Percentiles rank a stretch among this genome's conserved stretches.
These are phyloP conservation scores for Geotrichum candidum DNA, from an alignment of 1,139 yeast genomes.

Conservation along the genomic window DNA sequence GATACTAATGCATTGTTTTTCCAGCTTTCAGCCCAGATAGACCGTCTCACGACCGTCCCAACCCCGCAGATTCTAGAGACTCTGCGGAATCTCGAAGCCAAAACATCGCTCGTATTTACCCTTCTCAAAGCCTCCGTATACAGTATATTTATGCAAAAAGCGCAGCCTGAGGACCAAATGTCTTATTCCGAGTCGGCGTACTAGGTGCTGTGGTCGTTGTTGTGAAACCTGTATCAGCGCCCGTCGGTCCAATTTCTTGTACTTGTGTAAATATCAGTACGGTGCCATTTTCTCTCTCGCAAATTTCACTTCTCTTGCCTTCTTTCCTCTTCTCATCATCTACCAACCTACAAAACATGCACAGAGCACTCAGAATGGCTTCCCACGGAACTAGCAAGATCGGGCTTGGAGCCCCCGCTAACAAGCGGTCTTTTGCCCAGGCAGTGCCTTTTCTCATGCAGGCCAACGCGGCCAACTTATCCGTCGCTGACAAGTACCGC, in stretches of 20 bases:
- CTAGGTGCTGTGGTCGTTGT: not conserved
- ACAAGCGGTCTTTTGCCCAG: constrained; percentile 8
- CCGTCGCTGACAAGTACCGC: constrained; percentile 30
- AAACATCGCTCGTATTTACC: constrained; percentile 53
- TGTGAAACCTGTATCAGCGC: not conserved
- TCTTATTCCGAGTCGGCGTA: constrained; percentile 8
- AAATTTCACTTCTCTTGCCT: not conserved
- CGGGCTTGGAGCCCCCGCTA: constrained; percentile 7
- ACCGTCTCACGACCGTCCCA: constrained; percentile 27
- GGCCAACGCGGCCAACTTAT: constrained; percentile 13
- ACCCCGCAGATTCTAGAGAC: constrained; percentile 42
- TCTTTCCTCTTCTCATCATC: not conserved
- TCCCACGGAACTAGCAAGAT: constrained; percentile 6
- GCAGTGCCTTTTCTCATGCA: constrained; percentile 10
- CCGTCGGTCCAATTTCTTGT: not conserved
- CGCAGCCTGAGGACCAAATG: constrained; percentile 25
- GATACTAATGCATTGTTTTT: not conserved
- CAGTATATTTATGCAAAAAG: constrained; percentile 44
- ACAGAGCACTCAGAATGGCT: constrained; percentile 8
- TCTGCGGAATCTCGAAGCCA: constrained; percentile 48
- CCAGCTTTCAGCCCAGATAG: constrained; percentile 25
- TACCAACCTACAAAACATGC: constrained; percentile 3
- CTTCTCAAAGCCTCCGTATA: constrained; percentile 56
- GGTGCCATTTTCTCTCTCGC: not conserved
- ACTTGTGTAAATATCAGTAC: not conserved